A percentile compares a stretch with the other conserved stretches of the same genome.
Evolutionary conservation across 2,329 filamentous ascomycete genomes (phyloP).

Genomic region (Simplicillium aogashimaense): DNA sequence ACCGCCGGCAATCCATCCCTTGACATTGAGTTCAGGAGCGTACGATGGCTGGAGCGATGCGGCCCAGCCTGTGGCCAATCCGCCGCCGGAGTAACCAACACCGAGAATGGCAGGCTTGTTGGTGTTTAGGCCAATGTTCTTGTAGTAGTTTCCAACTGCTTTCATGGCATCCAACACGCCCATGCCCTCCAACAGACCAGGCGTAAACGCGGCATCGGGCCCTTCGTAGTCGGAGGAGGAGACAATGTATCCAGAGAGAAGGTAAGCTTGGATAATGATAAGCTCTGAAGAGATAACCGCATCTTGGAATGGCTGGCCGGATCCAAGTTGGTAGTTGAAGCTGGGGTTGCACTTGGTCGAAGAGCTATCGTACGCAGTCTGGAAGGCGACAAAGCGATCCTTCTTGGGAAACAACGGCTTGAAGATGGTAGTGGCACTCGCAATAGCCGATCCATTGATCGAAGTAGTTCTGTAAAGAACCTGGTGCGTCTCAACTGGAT

Average conservation of each 20-base stretch:
- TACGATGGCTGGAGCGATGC: not conserved
- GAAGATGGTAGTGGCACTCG: not conserved
- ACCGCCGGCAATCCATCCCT: not conserved
- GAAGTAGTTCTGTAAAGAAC: not conserved
- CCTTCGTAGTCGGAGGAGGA: not conserved
- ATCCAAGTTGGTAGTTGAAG: not conserved
- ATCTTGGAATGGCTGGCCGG: not conserved
- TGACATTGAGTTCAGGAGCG: not conserved
- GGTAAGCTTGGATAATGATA: not conserved
- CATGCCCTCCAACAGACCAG: not conserved
- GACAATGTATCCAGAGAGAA: not conserved
- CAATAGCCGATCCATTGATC: constrained; percentile 1
- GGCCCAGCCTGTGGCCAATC: not conserved
- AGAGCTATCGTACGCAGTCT: constrained; percentile 1
- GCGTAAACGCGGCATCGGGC: not conserved
- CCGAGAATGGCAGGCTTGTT: not conserved
- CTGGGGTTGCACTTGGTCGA: constrained; percentile 3
- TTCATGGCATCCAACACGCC: not conserved
- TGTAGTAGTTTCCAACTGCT: not conserved
- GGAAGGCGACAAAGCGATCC: not conserved
- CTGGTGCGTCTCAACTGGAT: not conserved
- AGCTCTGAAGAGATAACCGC: not conserved
- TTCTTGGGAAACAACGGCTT: not conserved
- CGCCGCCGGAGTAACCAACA: not conserved
- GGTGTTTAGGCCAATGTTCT: not conserved